Evolutionary conservation across 2,329 filamentous ascomycete species (phyloP), one percentile per base, ranked within the genome.

Genomic region (Colletotrichum limetticola): DNA sequence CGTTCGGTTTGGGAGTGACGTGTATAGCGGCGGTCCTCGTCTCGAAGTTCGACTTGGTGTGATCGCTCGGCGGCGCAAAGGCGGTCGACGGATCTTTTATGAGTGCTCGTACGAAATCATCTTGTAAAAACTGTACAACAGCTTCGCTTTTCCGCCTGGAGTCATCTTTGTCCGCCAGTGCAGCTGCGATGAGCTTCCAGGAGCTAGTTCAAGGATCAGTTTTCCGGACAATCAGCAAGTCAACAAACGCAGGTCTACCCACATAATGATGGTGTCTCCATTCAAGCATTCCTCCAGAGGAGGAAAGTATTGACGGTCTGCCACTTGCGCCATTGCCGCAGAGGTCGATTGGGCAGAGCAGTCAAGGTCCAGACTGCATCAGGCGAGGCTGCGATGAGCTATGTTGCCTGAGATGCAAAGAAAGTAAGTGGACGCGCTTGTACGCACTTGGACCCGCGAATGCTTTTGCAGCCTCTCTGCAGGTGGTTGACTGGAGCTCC

Each of bases 21-120:
- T 97, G 93, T 74, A 98, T 97, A 5, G 95, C 93, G 26, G 95
- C 93, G 1, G 94, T 97, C 82, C 92, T 95, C 24, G 93, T 93
- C 74, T 97, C 93, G 79, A 97, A 97, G 22, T 90, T 89, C 76
- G 89, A 87, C 82, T 92, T 94, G 35, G 93, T 89, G 77, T 90
- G 86, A 64, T 90, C 80, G 75, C 89, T 91, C 1, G 92, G 86
- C 75, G 87, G 78, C 71, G 89, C 84, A 81, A 96, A 97, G 55
- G 92, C 91, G 75, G 87, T 88, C 78, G 91, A 87, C 30, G 94
- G 93, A 68, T 90, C 88, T 76, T 89, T 91, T 71, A 98, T 88
- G 71, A 95, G 86, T 67, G 88, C 85, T 76, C 91, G 85, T 76
- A 94, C 92, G 76, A 92, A 90, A 68, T 90, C 85, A 78, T 96